A percentile compares a stretch with the other conserved stretches of the same genome.
phyloP scores from a whole-genome alignment of 768 basidiomycete species.

The Mrakia blollopis region DNA sequence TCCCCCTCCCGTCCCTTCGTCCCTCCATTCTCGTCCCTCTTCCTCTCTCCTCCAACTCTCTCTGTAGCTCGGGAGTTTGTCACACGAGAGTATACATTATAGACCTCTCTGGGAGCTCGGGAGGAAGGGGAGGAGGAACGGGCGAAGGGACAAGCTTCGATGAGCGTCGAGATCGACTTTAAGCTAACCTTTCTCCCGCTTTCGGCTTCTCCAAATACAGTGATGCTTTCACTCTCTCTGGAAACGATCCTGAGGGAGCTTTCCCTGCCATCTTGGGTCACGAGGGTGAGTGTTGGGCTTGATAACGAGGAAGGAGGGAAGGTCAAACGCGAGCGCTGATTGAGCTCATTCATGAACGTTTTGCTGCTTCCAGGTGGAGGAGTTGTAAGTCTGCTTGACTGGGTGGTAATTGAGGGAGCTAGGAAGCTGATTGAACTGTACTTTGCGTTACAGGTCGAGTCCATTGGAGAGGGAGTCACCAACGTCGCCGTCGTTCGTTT shows the following conservation, averaged over 20 bases:
- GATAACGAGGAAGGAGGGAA: background rate
- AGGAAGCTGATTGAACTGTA: background rate
- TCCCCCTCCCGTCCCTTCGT: background rate
- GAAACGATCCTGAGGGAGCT: slow-evolving; percentile 81
- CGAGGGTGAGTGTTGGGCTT: slow-evolving; percentile 55
- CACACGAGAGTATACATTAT: slow-evolving; percentile 57
- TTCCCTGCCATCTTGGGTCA: slow-evolving; percentile 66
- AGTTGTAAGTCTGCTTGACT: slow-evolving; percentile 11
- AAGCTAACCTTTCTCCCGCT: background rate
- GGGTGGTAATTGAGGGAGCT: no score
- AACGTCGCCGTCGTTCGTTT: slow-evolving; percentile 54
- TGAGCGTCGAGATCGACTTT: background rate
- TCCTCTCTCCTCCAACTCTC: background rate
- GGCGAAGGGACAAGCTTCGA: background rate
- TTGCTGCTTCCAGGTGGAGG: background rate
- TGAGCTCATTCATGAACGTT: background rate
- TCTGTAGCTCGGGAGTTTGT: slow-evolving; percentile 77
- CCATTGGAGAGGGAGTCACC: slow-evolving; percentile 93
- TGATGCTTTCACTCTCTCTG: slow-evolving; percentile 93
- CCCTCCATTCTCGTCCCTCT: background rate
- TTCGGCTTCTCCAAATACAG: slow-evolving; percentile 35
- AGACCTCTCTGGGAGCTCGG: background rate
- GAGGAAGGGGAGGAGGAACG: background rate
- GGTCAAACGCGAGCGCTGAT: background rate
- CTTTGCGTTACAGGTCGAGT: slow-evolving; percentile 66